phyloP scores from a whole-genome alignment of 495 filamentous ascomycete species.

The Ramalina intermedia region DNA sequence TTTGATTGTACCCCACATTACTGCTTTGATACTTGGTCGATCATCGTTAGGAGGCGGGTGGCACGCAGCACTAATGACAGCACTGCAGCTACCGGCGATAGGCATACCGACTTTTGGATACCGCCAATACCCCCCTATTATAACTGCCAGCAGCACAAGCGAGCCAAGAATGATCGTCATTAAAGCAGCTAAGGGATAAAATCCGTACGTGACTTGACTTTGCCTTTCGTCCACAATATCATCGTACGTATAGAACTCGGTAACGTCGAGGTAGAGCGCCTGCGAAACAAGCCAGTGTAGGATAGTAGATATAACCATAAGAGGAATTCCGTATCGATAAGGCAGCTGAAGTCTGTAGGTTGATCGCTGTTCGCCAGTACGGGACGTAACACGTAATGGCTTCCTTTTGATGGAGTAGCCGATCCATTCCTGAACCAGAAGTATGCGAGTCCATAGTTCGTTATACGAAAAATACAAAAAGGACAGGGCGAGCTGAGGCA shows the following conservation, averaged over 20 bases:
- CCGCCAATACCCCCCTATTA: slow-evolving; percentile 11
- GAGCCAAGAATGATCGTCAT: slow-evolving; percentile 14
- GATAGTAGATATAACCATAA: slow-evolving; percentile 18
- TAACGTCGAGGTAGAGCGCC: slow-evolving; percentile 22
- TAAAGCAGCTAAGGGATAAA: slow-evolving; percentile 19
- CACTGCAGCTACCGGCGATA: slow-evolving; percentile 26
- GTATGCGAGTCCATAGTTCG: slow-evolving; percentile 26
- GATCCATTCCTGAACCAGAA: slow-evolving; percentile 23
- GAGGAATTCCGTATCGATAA: slow-evolving; percentile 26
- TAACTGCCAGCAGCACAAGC: slow-evolving; percentile 15
- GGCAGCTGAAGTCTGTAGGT: slow-evolving; percentile 35
- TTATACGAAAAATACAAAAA: slow-evolving; percentile 28
- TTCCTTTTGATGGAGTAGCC: slow-evolving; percentile 19
- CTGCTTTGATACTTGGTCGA: slow-evolving; percentile 6
- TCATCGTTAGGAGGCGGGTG: slow-evolving; percentile 16
- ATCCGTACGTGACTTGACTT: slow-evolving; percentile 16
- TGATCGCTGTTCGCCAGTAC: slow-evolving; percentile 22
- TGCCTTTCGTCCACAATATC: not conserved
- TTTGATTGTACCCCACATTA: slow-evolving; percentile 24
- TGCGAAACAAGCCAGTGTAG: slow-evolving; percentile 31
- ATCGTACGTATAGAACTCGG: slow-evolving; percentile 4
- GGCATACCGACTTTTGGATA: slow-evolving; percentile 21
- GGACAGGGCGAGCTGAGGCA: slow-evolving; percentile 29
- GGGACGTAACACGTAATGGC: slow-evolving; percentile 31
- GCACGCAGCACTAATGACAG: slow-evolving; percentile 33